Evolutionary conservation across 2,329 filamentous ascomycete species (phyloP).

Genomic region (Ampelomyces quisqualis): DNA sequence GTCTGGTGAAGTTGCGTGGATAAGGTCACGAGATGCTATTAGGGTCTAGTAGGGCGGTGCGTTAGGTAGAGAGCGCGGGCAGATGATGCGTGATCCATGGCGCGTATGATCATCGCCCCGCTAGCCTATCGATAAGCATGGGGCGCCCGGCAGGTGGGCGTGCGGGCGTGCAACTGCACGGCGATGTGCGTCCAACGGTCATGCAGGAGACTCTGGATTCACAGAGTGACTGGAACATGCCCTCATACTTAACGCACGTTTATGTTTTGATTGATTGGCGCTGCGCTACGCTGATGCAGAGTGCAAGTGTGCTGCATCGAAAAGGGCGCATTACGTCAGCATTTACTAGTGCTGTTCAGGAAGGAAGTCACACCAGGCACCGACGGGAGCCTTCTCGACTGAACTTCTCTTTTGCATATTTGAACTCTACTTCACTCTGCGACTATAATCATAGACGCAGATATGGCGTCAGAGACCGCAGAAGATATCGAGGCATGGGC

Average conservation of each 20-base stretch:
- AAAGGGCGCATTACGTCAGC: constrained; percentile 23
- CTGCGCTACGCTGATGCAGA: too few species aligned
- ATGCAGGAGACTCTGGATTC: too few species aligned
- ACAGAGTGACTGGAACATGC: too few species aligned
- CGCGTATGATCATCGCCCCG: constrained; percentile 11
- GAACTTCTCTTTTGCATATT: constrained; percentile 1
- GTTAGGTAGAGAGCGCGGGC: constrained; percentile 19
- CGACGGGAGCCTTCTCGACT: constrained; percentile 11
- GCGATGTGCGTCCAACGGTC: too few species aligned
- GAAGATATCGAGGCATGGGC: constrained; percentile 43
- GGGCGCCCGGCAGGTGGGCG: not conserved
- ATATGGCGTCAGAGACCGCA: constrained; percentile 24
- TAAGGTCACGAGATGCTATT: constrained; percentile 25
- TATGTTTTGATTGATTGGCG: not conserved
- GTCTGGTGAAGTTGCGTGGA: constrained; percentile 16
- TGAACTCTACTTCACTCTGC: not conserved
- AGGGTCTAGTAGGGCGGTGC: constrained; percentile 18
- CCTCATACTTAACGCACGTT: too few species aligned
- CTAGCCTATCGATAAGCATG: constrained; percentile 10
- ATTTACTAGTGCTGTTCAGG: constrained; percentile 17
- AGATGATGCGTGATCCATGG: constrained; percentile 32
- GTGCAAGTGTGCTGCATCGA: too few species aligned
- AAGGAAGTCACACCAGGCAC: constrained; percentile 24
- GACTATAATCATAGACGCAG: too few species aligned
- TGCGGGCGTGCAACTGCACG: too few species aligned